phyloP scores from a whole-genome alignment of 768 basidiomycete species.

The Macrocybe gigantea region DNA sequence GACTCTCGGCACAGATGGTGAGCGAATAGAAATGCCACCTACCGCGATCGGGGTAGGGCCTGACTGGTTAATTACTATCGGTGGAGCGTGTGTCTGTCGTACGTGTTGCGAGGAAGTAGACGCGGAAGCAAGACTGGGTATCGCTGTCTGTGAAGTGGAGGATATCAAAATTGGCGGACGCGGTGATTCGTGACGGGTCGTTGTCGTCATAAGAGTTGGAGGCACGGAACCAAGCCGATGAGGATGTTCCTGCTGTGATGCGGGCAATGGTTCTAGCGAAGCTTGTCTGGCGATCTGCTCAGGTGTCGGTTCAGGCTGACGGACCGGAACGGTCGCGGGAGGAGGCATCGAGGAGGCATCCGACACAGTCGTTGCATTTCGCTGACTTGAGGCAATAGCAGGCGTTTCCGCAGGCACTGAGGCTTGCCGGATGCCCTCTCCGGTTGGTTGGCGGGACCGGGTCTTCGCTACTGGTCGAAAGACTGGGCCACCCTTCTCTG shows the following conservation, averaged over 20 bases:
- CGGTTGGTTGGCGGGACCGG: conserved; percentile 33
- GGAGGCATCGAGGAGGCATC: not conserved
- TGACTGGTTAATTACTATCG: too few relatives aligned
- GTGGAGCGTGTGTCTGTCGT: too few relatives aligned
- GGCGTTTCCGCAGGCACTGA: conserved; percentile 12
- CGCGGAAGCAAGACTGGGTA: not conserved
- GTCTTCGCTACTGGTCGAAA: conserved; percentile 65
- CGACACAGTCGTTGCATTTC: not conserved
- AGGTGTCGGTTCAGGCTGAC: not conserved
- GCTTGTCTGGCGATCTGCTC: not conserved
- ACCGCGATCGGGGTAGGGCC: too few relatives aligned
- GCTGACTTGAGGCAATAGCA: not conserved
- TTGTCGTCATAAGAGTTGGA: conserved; percentile 5
- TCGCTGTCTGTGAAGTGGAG: not conserved
- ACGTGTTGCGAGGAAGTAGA: not conserved
- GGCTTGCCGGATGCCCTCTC: conserved; percentile 20
- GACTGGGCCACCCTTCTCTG: conserved; percentile 68
- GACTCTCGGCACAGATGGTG: too few relatives aligned
- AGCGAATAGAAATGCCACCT: too few relatives aligned
- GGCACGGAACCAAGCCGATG: conserved; percentile 8
- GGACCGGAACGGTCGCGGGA: not conserved
- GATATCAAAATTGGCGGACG: conserved; percentile 1
- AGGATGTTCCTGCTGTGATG: conserved; percentile 1
- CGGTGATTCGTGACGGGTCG: conserved; percentile 2
- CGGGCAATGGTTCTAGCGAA: not conserved